Conservation (phyloP, 2,329 filamentous ascomycete genomes). For the Cladorrhinum sp. region DNA sequence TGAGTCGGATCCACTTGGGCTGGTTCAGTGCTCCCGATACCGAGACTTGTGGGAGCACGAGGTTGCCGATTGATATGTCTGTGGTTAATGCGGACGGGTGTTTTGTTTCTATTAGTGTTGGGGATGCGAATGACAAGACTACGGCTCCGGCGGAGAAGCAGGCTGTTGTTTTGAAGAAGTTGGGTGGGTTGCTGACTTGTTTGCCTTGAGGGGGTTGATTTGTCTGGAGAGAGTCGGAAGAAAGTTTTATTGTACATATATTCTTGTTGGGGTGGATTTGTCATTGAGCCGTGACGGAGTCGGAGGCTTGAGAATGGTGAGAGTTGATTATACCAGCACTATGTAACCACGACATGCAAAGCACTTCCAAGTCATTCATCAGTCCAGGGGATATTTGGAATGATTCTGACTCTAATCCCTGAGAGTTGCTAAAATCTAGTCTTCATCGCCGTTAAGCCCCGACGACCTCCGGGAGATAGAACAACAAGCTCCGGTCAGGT, state of each 20-base stretch:
- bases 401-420: not conserved
- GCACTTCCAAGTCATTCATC: too few species aligned
- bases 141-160: constrained; percentile 54
- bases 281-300: not conserved
- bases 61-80: constrained; percentile 57
- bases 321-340: not conserved
- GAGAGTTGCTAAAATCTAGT: not conserved
- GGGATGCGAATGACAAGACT: constrained; percentile 57
- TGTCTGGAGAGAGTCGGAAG: too few species aligned
- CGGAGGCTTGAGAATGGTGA: not conserved
- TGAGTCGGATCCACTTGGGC: constrained; percentile 59
- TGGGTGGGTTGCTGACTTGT: constrained; percentile 32
- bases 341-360: not conserved
- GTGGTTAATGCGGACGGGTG: constrained; percentile 54
- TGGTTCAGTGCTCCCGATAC: constrained; percentile 55
- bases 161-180: constrained; percentile 48
- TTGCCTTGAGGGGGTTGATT: constrained; percentile 9
- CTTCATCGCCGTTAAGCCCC: not conserved
- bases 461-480: not conserved
- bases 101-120: constrained; percentile 62
- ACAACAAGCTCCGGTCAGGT: not conserved
- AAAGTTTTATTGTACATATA: too few species aligned
- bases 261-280: too few species aligned
- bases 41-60: constrained; percentile 50
- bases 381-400: not conserved